phyloP scores from a whole-genome alignment of 2,329 filamentous ascomycete species.

The Amphichorda felina region DNA sequence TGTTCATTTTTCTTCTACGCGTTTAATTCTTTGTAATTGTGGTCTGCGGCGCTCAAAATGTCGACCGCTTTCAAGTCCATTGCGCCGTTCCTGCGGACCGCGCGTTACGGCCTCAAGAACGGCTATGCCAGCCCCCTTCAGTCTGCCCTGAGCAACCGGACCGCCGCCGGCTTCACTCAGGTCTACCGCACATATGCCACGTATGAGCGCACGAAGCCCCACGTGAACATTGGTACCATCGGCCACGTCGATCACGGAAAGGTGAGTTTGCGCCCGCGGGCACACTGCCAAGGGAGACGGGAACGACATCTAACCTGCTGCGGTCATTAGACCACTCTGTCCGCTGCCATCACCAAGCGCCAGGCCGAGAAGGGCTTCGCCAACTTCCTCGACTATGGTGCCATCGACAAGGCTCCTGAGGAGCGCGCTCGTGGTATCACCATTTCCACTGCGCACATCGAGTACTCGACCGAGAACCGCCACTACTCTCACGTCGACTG shows the following conservation, averaged over 20 bases:
- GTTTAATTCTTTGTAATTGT: slow-evolving; percentile 9
- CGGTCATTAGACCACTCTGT: slow-evolving; percentile 71
- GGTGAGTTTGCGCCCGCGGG: slow-evolving; percentile 24
- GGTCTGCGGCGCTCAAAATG: slow-evolving; percentile 40
- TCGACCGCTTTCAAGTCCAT: slow-evolving; percentile 68
- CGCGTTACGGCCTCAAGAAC: slow-evolving; percentile 60
- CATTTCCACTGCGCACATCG: slow-evolving; percentile 96
- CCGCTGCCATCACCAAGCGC: slow-evolving; percentile 96
- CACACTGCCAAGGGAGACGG: too few species aligned
- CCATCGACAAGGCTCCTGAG: slow-evolving; percentile 98
- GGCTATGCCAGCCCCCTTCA: slow-evolving; percentile 68
- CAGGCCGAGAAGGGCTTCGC: slow-evolving; percentile 91
- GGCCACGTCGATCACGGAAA: slow-evolving; percentile 99
- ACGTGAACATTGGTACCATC: slow-evolving; percentile 99
- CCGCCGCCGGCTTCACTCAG: slow-evolving; percentile 52
- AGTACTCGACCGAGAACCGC: slow-evolving; percentile 86
- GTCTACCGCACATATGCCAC: slow-evolving; percentile 53
- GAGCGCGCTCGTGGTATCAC: slow-evolving; percentile 99
- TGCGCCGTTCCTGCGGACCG: slow-evolving; percentile 71
- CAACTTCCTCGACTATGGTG: slow-evolving; percentile 90
- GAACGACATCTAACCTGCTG: not conserved
- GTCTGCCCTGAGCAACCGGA: slow-evolving; percentile 50
- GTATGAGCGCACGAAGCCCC: slow-evolving; percentile 87
- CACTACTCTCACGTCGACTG: slow-evolving; percentile 99
- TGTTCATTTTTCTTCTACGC: slow-evolving; percentile 10